Conservation (phyloP, 345 rosid species). For the Bretschneidera sinensis region DNA sequence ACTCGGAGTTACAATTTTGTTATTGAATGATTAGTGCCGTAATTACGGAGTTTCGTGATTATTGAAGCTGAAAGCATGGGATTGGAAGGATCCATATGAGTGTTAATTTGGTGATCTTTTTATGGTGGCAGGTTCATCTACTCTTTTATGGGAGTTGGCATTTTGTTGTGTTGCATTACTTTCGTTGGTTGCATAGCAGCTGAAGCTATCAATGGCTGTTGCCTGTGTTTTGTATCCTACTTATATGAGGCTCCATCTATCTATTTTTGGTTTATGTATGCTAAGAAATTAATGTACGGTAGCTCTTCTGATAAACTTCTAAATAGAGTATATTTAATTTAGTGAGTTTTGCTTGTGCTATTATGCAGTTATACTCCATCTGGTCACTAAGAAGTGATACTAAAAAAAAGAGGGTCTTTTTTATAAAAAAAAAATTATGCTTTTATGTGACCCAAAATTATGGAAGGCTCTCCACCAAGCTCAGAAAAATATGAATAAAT, state of each 20-base stretch:
- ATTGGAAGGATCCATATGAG: conserved; percentile 3
- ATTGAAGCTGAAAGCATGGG: conserved; percentile 7
- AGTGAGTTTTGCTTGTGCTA: conserved; percentile 1
- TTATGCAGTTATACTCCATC: conserved; percentile 1
- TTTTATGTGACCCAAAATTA: too few species aligned
- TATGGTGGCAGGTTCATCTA: conserved; percentile 83
- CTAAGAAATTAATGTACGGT: too few species aligned
- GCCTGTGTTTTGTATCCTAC: conserved; percentile 98
- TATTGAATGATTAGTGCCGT: not conserved
- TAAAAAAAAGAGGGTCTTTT: too few species aligned
- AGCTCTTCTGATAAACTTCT: not conserved
- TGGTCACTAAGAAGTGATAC: not conserved
- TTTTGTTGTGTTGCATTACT: conserved; percentile 60
- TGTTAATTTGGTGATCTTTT: conserved; percentile 15
- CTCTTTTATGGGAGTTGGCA: conserved; percentile 84
- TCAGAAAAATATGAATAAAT: too few species aligned
- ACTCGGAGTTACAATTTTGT: not conserved
- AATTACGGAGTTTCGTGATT: not conserved
- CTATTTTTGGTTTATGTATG: too few species aligned
- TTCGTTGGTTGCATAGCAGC: conserved; percentile 91
- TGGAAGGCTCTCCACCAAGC: too few species aligned
- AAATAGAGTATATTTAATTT: not conserved
- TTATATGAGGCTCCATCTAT: not conserved
- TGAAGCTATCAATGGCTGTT: conserved; percentile 75
- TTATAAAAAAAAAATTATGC: too few species aligned